These are phyloP conservation scores for Cyamopsis tetragonoloba DNA, from an alignment of 306 rosid genomes.

Conservation along the genomic window DNA sequence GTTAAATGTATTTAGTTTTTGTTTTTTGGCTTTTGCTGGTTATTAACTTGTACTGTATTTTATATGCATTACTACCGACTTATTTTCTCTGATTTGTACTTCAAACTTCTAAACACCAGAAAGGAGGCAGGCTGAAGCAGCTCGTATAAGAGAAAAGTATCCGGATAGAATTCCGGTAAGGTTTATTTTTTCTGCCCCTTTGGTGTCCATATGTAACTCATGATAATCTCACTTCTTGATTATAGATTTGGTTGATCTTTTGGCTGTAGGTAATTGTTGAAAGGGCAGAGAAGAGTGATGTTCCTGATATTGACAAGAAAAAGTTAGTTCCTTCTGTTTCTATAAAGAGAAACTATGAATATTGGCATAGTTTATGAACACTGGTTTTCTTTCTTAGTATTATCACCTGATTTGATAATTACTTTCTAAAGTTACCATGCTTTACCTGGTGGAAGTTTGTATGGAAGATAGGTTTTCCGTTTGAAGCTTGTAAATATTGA, in stretches of 20 bases:
- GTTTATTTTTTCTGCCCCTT: neutral
- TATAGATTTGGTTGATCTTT: constrained; percentile 20
- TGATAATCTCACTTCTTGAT: neutral
- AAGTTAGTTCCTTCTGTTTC: constrained; percentile 47
- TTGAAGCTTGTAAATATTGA: no score
- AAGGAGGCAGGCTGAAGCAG: constrained; percentile 89
- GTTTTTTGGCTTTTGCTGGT: no score
- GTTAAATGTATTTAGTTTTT: no score
- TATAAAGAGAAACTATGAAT: neutral
- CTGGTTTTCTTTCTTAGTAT: no score
- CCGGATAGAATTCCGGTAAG: constrained; percentile 86
- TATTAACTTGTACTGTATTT: no score
- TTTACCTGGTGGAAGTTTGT: no score
- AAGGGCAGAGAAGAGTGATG: constrained; percentile 76
- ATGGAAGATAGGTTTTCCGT: no score
- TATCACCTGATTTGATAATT: neutral
- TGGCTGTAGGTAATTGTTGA: constrained; percentile 74
- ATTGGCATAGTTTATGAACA: constrained; percentile 1
- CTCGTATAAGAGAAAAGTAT: constrained; percentile 85
- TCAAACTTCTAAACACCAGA: constrained; percentile 40
- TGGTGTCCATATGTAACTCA: neutral
- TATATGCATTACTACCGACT: neutral
- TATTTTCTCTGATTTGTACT: constrained; percentile 19
- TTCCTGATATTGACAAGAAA: constrained; percentile 90
- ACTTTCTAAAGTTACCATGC: neutral